These are phyloP conservation scores for Pseudogymnoascus destructans DNA, from an alignment of 2,329 filamentous ascomycete species.

Conservation along the genomic window DNA sequence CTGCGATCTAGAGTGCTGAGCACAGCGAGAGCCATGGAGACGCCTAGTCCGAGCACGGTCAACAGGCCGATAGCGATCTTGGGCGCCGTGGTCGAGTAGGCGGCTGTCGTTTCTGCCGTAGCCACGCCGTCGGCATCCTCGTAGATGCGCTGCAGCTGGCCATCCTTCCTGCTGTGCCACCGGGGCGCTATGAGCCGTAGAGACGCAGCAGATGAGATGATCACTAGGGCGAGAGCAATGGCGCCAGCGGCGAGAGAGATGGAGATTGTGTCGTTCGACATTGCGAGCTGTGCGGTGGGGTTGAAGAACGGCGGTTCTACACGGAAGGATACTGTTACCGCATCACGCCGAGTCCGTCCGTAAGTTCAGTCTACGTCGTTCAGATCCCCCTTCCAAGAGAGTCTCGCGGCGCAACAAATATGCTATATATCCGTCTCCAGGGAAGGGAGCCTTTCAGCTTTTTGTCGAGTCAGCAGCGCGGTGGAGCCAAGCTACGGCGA, in stretches of 20 bases:
- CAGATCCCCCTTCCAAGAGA: background rate
- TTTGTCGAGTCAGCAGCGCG: background rate
- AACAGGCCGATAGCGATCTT: constrained; percentile 42
- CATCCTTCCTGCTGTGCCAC: constrained; percentile 22
- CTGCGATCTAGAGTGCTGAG: constrained; percentile 32
- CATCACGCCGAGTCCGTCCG: constrained; percentile 1
- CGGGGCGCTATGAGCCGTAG: constrained; percentile 27
- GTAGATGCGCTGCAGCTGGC: constrained; percentile 36
- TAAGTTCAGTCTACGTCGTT: background rate
- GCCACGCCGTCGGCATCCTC: constrained; percentile 58
- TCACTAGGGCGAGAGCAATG: constrained; percentile 26
- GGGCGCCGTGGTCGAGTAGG: constrained; percentile 47
- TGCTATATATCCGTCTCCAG: background rate
- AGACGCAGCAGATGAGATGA: constrained; percentile 29
- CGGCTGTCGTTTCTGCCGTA: constrained; percentile 46
- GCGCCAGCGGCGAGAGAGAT: constrained; percentile 18
- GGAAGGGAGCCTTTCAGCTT: background rate
- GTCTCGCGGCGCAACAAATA: background rate
- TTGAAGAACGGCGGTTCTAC: background rate
- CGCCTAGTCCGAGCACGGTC: constrained; percentile 38
- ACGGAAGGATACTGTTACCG: background rate
- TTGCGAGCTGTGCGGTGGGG: background rate
- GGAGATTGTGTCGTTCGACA: background rate
- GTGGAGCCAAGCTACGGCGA: background rate
- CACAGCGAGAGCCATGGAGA: constrained; percentile 44